Base-by-base conservation (phyloP, 208 protist genomes). In the Acanthamoeba sp. region DNA sequence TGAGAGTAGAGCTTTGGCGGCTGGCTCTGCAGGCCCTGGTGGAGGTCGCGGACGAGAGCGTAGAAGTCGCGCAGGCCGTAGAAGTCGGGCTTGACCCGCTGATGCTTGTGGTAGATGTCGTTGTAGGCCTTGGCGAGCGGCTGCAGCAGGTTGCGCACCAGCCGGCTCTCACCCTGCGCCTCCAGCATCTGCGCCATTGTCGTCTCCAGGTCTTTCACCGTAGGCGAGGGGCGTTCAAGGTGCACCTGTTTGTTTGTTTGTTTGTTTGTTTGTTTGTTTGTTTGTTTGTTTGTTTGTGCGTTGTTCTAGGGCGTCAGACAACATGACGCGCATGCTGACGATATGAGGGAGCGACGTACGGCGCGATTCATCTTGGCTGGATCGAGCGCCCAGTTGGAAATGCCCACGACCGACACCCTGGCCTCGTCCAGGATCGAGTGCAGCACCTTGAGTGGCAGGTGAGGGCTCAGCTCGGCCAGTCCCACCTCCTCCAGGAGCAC, bases 351-450 rank as follows among this genome's bases (percentile, higher is more conserved):
- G 48, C 90, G 97, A 38, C 24, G 73, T 5, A 97, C 29, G 4
- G 93, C 95, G 85, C 97, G 97, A 91, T 98, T 98, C 97, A 98
- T 98, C 96, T 98, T 98, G 29, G 98, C 97, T 18, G 96, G 59
- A 85, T 98, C 98, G 20, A 98, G 94, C 27, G 89, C 62, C 95
- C 95, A 98, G 96, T 98, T 98, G 50, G 95, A 97, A 32, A 98
- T 97, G 24, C 97, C 98, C n/a, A 98, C 94, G 20, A 98, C 48
- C 0, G 95, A 91, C 20, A 98, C 85, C 2, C n/a, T 20, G 42
- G 55, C 62, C 27, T 96, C 29, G 38, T 95, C 96, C 20, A 98
- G 95, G 5, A 98, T 50, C n/a, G 48, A 16, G 94, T 98, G 97
- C 22, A 98, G 96, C 18, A 98, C 95, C 95, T 98, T 98, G 59